Evolutionary conservation across 192 early-diverging fungal genomes (phyloP).

Genomic region (Backusella australiensis): DNA sequence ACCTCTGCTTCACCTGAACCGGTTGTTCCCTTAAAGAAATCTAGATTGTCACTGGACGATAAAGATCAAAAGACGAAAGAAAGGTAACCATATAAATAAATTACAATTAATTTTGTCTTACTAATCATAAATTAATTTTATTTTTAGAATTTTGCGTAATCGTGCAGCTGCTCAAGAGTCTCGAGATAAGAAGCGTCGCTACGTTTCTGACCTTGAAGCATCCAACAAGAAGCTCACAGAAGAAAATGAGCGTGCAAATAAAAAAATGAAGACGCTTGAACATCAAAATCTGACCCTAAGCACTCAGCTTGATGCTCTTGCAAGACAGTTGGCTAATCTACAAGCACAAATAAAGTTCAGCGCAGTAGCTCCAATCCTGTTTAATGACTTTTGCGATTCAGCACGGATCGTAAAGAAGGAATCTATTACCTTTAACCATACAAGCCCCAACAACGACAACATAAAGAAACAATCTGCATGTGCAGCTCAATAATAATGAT

Average conservation of each 20-base stretch:
- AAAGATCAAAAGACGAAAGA: conserved; percentile 37
- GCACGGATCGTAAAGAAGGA: conserved; percentile 43
- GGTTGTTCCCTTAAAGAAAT: conserved; percentile 5
- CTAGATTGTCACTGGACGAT: conserved; percentile 20
- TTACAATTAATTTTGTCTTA: background rate
- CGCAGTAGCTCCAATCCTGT: conserved; percentile 33
- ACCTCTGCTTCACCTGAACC: background rate
- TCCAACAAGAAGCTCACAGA: conserved; percentile 48
- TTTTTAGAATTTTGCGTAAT: conserved; percentile 59
- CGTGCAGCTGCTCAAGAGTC: conserved; percentile 74
- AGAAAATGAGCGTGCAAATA: conserved; percentile 47
- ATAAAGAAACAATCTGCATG: background rate
- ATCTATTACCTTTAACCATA: background rate
- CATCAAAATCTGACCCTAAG: conserved; percentile 42
- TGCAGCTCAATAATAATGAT: background rate
- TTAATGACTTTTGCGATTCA: conserved; percentile 53
- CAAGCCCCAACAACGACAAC: background rate
- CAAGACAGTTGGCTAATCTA: conserved; percentile 33
- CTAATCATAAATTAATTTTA: background rate
- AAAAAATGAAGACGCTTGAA: conserved; percentile 51
- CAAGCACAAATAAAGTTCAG: conserved; percentile 40
- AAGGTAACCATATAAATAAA: conserved; percentile 22
- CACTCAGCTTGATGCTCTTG: conserved; percentile 28
- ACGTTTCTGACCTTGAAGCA: conserved; percentile 57
- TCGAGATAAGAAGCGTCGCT: conserved; percentile 72